Conservation (phyloP, 371 early-diverging fungal genomes). For the Rhizopus stolonifer region DNA sequence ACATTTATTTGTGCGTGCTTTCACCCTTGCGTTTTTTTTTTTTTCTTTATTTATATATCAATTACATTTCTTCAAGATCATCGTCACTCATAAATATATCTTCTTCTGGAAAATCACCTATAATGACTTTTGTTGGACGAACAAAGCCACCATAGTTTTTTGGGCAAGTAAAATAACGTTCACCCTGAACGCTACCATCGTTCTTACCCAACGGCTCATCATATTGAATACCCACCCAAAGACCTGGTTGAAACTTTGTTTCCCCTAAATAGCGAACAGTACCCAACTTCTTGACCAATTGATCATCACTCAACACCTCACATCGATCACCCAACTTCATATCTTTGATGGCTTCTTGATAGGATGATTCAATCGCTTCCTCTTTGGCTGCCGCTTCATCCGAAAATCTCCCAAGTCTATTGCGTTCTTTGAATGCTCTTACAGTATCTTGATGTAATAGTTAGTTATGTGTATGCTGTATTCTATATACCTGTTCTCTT, state of each 20-base stretch:
- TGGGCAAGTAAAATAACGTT: constrained; percentile 72
- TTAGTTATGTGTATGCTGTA: neutral
- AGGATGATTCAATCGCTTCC: constrained; percentile 35
- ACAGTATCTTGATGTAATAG: constrained; percentile 74
- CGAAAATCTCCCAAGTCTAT: constrained; percentile 87
- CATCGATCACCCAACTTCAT: constrained; percentile 86
- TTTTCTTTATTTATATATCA: neutral
- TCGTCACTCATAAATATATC: constrained; percentile 46
- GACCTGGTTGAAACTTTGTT: constrained; percentile 80
- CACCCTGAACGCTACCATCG: constrained; percentile 84
- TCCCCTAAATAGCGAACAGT: constrained; percentile 77
- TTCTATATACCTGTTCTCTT: constrained; percentile 57
- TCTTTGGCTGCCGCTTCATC: constrained; percentile 43
- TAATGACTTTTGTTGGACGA: constrained; percentile 79
- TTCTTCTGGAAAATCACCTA: constrained; percentile 87
- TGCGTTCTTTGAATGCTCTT: constrained; percentile 84
- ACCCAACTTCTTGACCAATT: constrained; percentile 66
- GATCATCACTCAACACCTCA: constrained; percentile 62
- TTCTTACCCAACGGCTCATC: constrained; percentile 97
- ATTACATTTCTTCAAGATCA: constrained; percentile 59
- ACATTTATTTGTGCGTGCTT: no score
- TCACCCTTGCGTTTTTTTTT: neutral
- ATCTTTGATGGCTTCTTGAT: constrained; percentile 46
- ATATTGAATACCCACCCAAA: constrained; percentile 93
- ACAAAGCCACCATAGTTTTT: constrained; percentile 85